Evolutionary conservation across 2,329 filamentous ascomycete species (phyloP).

Genomic region (Talaromyces sp.): DNA sequence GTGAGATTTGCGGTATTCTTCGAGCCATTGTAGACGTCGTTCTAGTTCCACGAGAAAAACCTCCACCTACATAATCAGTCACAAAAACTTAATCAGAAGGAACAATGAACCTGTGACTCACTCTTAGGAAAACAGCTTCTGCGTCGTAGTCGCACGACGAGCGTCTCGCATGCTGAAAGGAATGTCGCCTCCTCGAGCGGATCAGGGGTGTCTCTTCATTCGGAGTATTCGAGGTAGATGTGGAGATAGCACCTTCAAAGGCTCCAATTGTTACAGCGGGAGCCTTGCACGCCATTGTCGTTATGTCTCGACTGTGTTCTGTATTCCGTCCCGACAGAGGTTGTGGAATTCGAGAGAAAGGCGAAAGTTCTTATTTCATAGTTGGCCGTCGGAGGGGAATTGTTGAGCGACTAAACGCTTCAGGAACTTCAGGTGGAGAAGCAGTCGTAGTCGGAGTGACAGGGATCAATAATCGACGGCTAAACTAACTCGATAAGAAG

Average conservation of each 20-base stretch:
- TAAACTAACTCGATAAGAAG: not conserved
- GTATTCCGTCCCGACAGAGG: too few species aligned
- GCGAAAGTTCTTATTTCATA: not conserved
- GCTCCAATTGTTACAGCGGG: constrained; percentile 41
- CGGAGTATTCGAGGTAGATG: constrained; percentile 27
- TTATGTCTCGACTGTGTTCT: not conserved
- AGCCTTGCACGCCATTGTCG: constrained; percentile 38
- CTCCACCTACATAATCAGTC: constrained; percentile 36
- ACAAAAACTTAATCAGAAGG: not conserved
- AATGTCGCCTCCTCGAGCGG: constrained; percentile 43
- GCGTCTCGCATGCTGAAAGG: constrained; percentile 43
- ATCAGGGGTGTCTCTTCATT: constrained; percentile 34
- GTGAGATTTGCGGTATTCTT: constrained; percentile 79
- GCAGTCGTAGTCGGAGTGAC: not conserved
- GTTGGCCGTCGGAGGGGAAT: not conserved
- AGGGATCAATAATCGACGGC: constrained; percentile 9
- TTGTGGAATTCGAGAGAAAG: not conserved
- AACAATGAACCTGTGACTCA: constrained; percentile 22
- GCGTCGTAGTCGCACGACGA: constrained; percentile 45
- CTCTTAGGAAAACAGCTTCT: constrained; percentile 45
- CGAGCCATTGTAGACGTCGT: constrained; percentile 79
- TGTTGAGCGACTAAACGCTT: constrained; percentile 1
- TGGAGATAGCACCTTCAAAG: constrained; percentile 28
- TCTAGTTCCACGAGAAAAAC: constrained; percentile 72
- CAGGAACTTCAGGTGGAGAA: constrained; percentile 8